These are phyloP conservation scores for Colletotrichum camelliae DNA, from an alignment of 2,329 filamentous ascomycete species.

Conservation along the genomic window DNA sequence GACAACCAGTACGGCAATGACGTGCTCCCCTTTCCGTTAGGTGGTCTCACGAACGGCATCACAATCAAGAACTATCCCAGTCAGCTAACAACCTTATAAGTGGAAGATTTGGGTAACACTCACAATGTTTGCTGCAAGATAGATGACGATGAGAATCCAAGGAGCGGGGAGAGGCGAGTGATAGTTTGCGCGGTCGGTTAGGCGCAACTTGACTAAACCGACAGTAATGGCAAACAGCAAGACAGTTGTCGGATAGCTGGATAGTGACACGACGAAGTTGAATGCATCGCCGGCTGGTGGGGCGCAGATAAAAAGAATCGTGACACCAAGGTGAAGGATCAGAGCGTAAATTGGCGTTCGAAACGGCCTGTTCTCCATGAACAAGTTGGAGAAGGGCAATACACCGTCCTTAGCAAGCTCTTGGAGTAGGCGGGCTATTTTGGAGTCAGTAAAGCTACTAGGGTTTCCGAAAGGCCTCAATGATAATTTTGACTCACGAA, in stretches of 20 bases:
- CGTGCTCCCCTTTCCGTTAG: constrained; percentile 11
- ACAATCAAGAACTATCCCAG: not conserved
- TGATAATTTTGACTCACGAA: not conserved
- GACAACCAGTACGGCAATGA: constrained; percentile 18
- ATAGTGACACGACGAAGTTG: constrained; percentile 26
- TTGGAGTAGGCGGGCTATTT: constrained; percentile 24
- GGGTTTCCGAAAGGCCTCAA: too few relatives aligned
- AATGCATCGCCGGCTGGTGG: constrained; percentile 28
- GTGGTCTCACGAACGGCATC: constrained; percentile 12
- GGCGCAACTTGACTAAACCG: constrained; percentile 26
- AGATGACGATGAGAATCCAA: constrained; percentile 21
- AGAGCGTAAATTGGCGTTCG: constrained; percentile 26
- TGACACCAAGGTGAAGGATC: constrained; percentile 24
- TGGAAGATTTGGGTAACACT: not conserved
- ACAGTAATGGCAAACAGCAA: constrained; percentile 21
- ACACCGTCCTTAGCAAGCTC: constrained; percentile 23
- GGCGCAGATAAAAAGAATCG: constrained; percentile 27
- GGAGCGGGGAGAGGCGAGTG: constrained; percentile 22
- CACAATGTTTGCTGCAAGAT: constrained; percentile 7
- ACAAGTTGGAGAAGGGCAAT: constrained; percentile 27
- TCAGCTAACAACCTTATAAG: not conserved
- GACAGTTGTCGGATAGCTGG: constrained; percentile 24
- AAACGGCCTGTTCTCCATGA: constrained; percentile 30
- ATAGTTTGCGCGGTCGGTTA: constrained; percentile 22
- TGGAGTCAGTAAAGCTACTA: not conserved